Evolutionary conservation across 73 alveolate genomes (phyloP), one percentile per base, ranked within the genome.

Genomic region (Paramecium bursaria): DNA sequence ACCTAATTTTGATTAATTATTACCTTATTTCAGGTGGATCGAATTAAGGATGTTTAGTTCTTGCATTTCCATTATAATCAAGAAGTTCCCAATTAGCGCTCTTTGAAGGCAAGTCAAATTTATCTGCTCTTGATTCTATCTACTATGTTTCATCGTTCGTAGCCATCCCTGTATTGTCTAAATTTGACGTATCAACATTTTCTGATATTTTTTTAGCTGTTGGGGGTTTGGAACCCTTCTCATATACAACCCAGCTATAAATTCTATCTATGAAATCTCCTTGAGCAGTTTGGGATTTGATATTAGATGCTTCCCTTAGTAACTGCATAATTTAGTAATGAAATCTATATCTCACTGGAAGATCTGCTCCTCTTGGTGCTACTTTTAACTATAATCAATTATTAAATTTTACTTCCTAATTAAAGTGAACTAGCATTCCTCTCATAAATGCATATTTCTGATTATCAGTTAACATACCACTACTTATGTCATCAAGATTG

Each of bases 11-110:
- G 9, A 4, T 7, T 25, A 57, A 57, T 57, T 19, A 27, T 42
- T 57, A 75, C 88, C 88, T 75, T 9, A 39, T 27, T 31, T 31
- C 33, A 4, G 89, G 89, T 13, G 89, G 85, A 22, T 79, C 89
- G 42, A 15, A 52, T 30, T 54, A 25, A 9, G 47, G 10, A 33
- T 79, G 89, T 31, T 31, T 79, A 5, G 89, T 79, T 53, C 89
- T 61, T 7, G 61, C 77, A 23, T 50, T 33, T 23, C 29, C 53
- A 19, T 44, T 79, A 44, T 79, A 79, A 54, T 79, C 89, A 26
- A 17, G 51, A 2, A 79, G 29, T n/a, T 23, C 44, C 2, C 54
- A 80, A 19, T 50, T 31, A 7, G 54, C 73, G 25, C 42, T 39
- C 15, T 55, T 33, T 22, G 77, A 48, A 22, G 89, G 89, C 19